Evolutionary conservation across 2,329 filamentous ascomycete species (phyloP).

Genomic region (Knufia fluminis): DNA sequence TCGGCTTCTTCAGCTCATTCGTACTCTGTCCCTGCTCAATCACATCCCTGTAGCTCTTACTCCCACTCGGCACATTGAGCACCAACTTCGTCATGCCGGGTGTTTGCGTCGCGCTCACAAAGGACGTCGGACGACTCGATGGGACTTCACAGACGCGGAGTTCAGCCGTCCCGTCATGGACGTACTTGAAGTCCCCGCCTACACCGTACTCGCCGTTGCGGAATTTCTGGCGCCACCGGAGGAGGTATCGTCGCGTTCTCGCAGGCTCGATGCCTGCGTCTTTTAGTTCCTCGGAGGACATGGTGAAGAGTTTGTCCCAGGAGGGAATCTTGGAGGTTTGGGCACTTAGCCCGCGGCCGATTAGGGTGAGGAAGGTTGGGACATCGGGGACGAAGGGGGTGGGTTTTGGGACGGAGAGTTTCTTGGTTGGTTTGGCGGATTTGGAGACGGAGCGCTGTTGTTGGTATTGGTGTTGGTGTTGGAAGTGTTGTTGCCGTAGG

Average conservation of each 20-base stretch:
- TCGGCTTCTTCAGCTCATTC: slow-evolving; percentile 45
- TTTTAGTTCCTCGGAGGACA: slow-evolving; percentile 66
- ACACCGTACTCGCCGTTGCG: slow-evolving; percentile 66
- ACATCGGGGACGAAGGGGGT: slow-evolving; percentile 49
- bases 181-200: slow-evolving; percentile 70
- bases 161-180: slow-evolving; percentile 53
- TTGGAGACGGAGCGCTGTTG: slow-evolving; percentile 35
- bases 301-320: slow-evolving; percentile 82
- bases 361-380: slow-evolving; percentile 75
- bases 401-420: slow-evolving; percentile 52
- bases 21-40: slow-evolving; percentile 34
- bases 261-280: slow-evolving; percentile 81
- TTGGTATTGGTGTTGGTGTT: slow-evolving; percentile 9
- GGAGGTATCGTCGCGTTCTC: slow-evolving; percentile 69
- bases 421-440: slow-evolving; percentile 29
- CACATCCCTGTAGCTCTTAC: slow-evolving; percentile 49
- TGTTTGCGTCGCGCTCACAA: slow-evolving; percentile 44
- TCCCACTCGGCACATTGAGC: slow-evolving; percentile 49
- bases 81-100: slow-evolving; percentile 49
- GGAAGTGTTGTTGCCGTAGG: slow-evolving; percentile 16
- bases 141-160: slow-evolving; percentile 50
- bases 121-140: slow-evolving; percentile 27
- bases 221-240: slow-evolving; percentile 82
- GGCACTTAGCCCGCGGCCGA: slow-evolving; percentile 75
- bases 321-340: slow-evolving; percentile 79